A percentile compares a stretch with the other conserved stretches of the same genome.
Evolutionary conservation across 2,329 filamentous ascomycete species (phyloP).

Genomic region (Calonectria hongkongensis): DNA sequence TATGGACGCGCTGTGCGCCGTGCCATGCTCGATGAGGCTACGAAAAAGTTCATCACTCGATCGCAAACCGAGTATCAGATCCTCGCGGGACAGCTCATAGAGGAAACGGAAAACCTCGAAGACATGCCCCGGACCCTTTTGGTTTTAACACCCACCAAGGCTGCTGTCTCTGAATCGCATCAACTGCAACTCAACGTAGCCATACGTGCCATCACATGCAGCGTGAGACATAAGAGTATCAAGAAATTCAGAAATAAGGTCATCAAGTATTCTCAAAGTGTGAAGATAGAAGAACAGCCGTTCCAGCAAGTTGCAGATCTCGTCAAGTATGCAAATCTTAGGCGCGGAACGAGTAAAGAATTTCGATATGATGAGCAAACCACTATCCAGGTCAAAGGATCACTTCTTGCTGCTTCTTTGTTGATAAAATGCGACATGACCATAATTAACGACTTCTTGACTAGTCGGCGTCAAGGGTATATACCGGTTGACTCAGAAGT

Average conservation of each 20-base stretch:
- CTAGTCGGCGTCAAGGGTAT: neutral
- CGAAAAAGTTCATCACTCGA: slow-evolving; percentile 15
- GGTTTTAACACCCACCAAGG: neutral
- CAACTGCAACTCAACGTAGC: neutral
- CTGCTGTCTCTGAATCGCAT: neutral
- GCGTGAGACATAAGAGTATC: neutral
- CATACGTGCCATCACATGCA: neutral
- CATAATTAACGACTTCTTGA: neutral
- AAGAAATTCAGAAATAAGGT: neutral
- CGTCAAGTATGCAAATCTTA: slow-evolving; percentile 5
- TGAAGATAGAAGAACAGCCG: slow-evolving; percentile 4
- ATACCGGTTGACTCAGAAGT: neutral
- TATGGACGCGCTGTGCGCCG: slow-evolving; percentile 13
- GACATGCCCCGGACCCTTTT: neutral
- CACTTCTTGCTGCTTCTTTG: neutral
- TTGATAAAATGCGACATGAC: slow-evolving; percentile 4
- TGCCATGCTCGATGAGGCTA: slow-evolving; percentile 5
- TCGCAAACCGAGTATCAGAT: neutral
- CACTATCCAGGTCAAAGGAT: slow-evolving; percentile 10
- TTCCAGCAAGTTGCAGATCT: slow-evolving; percentile 11
- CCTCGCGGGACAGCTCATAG: neutral
- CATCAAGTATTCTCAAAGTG: neutral
- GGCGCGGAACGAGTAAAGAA: neutral
- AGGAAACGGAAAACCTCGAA: neutral
- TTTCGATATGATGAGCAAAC: neutral